These are phyloP conservation scores for Flaveria ramosissima DNA, from an alignment of 129 eudicot genomes.

Conservation along the genomic window DNA sequence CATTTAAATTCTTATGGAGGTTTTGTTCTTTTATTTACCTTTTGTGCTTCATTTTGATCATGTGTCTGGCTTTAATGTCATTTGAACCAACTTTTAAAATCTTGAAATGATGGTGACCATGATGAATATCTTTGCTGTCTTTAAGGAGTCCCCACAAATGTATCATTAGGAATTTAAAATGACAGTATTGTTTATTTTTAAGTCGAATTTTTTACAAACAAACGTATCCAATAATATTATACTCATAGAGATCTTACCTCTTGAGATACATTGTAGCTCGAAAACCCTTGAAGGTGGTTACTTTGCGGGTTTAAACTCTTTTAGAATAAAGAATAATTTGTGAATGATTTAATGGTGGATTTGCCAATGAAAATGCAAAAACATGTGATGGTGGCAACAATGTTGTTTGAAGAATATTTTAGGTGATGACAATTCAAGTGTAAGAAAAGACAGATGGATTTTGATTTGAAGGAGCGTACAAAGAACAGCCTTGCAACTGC, in stretches of 20 bases:
- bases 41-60: slow-evolving; percentile 14
- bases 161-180: neutral
- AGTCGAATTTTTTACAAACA: neutral
- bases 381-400: neutral
- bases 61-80: neutral
- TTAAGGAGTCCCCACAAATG: neutral
- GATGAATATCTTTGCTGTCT: neutral
- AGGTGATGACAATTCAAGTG: neutral
- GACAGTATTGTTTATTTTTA: neutral
- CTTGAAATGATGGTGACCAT: slow-evolving; percentile 1
- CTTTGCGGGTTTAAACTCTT: neutral
- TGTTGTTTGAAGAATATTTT: neutral
- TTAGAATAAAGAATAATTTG: no score
- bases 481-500: slow-evolving; percentile 15
- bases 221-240: no score
- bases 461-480: slow-evolving; percentile 13
- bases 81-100: neutral
- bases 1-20: slow-evolving; percentile 17
- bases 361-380: neutral
- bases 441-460: neutral
- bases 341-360: neutral
- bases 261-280: no score
- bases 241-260: no score
- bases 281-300: no score
- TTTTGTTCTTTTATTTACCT: neutral